These are phyloP conservation scores for Backusella mclennaniae DNA, from an alignment of 192 early-diverging fungal genomes.

Conservation along the genomic window DNA sequence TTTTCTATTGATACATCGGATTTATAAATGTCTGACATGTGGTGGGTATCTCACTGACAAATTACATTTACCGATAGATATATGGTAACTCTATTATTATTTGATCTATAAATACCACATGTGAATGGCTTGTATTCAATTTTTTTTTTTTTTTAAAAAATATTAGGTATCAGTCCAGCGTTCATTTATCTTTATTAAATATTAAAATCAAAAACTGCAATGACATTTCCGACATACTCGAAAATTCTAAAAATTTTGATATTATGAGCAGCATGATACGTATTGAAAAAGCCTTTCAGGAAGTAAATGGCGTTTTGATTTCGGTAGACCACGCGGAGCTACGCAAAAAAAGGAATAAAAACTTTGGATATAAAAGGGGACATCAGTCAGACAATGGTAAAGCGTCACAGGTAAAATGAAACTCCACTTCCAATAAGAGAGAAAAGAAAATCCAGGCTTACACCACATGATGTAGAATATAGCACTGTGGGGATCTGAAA, in stretches of 20 bases:
- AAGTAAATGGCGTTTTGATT: background rate
- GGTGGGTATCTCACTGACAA: conserved; percentile 3
- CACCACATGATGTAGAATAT: background rate
- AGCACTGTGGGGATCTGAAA: background rate
- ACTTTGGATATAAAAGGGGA: background rate
- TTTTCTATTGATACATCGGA: background rate
- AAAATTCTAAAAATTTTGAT: background rate
- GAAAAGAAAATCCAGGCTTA: background rate
- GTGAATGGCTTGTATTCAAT: too few relatives aligned
- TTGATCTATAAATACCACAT: background rate
- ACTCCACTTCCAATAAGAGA: background rate
- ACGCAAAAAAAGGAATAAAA: background rate
- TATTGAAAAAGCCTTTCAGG: background rate
- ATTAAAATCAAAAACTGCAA: conserved; percentile 7
- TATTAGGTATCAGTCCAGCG: conserved; percentile 11
- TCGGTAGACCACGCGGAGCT: background rate
- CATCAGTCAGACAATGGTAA: background rate
- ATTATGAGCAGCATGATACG: background rate
- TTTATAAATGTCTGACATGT: background rate
- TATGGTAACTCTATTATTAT: conserved; percentile 5
- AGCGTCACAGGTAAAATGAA: conserved; percentile 20
- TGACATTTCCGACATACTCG: background rate
- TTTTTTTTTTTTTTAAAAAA: too few relatives aligned
- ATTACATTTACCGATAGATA: background rate
- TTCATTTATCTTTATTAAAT: background rate